These are phyloP conservation scores for Lentinula sp. DNA, from an alignment of 768 basidiomycete species.

Conservation along the genomic window DNA sequence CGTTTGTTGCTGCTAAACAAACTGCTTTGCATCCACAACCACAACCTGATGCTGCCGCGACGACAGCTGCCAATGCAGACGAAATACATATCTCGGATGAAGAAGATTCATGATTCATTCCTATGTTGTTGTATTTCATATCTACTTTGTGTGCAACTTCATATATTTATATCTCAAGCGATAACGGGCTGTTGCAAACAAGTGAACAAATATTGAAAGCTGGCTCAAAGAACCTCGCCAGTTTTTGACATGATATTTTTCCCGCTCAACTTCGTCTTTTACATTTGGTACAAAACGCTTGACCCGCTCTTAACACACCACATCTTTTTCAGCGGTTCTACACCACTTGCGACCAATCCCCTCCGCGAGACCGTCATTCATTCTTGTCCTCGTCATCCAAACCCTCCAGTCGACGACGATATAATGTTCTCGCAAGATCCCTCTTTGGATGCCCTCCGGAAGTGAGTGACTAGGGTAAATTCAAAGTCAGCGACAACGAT, in stretches of 20 bases:
- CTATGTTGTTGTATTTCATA: slow-evolving; percentile 14
- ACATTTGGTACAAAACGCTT: no score
- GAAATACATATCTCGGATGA: slow-evolving; percentile 90
- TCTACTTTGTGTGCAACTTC: not conserved
- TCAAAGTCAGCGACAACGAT: no score
- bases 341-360: no score
- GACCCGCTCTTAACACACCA: no score
- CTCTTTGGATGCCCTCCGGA: not conserved
- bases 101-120: slow-evolving; percentile 47
- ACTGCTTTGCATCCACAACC: slow-evolving; percentile 32
- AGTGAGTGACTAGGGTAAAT: no score
- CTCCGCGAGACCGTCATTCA: not conserved
- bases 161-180: not conserved
- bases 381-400: not conserved
- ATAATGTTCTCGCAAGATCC: not conserved
- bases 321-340: no score
- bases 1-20: slow-evolving; percentile 75
- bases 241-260: no score
- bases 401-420: not conserved
- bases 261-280: no score
- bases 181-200: no score
- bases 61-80: slow-evolving; percentile 52
- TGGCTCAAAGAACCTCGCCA: no score
- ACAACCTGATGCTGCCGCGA: slow-evolving; percentile 29
- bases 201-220: no score